A percentile compares a stretch with the other conserved stretches of the same genome.
Evolutionary conservation across 495 filamentous ascomycete species (phyloP).

Genomic region (Monascus purpureus): DNA sequence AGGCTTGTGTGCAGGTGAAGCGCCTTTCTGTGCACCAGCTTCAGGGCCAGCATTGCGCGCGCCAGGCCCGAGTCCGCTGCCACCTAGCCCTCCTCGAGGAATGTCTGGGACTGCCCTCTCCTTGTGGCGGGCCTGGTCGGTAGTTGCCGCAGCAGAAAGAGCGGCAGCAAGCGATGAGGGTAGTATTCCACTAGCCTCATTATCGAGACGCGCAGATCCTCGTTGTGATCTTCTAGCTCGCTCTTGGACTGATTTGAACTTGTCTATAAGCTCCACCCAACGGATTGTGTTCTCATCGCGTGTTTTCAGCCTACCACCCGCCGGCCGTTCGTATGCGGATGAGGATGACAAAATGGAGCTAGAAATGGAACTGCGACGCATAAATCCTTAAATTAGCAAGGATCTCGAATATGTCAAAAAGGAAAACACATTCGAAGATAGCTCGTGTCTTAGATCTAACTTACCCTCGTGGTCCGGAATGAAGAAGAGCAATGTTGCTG

Average conservation of each 20-base stretch:
- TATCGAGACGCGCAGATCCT: constrained; percentile 16
- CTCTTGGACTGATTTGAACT: constrained; percentile 85
- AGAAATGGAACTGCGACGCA: constrained; percentile 1
- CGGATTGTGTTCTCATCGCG: constrained; percentile 73
- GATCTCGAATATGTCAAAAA: too few species aligned
- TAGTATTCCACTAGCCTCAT: constrained; percentile 9
- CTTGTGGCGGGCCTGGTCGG: constrained; percentile 21
- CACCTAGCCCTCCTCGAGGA: constrained; percentile 18
- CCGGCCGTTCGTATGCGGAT: constrained; percentile 46
- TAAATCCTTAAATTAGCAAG: too few species aligned
- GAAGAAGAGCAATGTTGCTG: constrained; percentile 89
- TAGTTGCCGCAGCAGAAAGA: constrained; percentile 15
- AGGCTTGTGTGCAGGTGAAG: constrained; percentile 35
- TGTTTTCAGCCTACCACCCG: constrained; percentile 57
- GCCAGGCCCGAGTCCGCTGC: constrained; percentile 30
- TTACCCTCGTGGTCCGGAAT: constrained; percentile 71
- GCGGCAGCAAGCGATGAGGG: constrained; percentile 18
- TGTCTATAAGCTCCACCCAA: constrained; percentile 93
- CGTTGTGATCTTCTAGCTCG: constrained; percentile 44
- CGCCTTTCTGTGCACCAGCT: constrained; percentile 6
- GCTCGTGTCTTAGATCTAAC: constrained; percentile 17
- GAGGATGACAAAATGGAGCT: constrained; percentile 7
- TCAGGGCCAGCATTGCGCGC: constrained; percentile 14
- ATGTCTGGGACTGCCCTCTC: constrained; percentile 29
- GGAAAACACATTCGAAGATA: not conserved